Evolutionary conservation across 805 yeast species (phyloP).

Genomic region (Torulaspora franciscae): DNA sequence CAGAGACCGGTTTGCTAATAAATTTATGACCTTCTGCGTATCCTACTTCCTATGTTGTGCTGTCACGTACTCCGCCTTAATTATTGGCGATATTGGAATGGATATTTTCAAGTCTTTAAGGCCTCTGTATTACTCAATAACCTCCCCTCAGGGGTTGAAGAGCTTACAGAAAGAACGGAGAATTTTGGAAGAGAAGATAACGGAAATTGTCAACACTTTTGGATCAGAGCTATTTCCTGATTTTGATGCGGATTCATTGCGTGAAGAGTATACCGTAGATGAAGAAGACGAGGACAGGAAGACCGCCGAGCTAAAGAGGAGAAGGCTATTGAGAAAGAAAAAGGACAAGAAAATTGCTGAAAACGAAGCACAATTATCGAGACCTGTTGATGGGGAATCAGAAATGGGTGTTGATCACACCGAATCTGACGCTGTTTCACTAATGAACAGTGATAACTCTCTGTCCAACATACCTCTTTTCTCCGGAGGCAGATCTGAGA

Average conservation of each 20-base stretch:
- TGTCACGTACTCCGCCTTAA: constrained; percentile 84
- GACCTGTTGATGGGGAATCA: constrained; percentile 6
- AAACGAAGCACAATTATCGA: constrained; percentile 9
- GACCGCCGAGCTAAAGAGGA: constrained; percentile 37
- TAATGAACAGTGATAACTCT: constrained; percentile 36
- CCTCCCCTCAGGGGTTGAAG: constrained; percentile 50
- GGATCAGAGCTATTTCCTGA: constrained; percentile 89
- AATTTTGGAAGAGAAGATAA: constrained; percentile 64
- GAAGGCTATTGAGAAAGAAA: constrained; percentile 33
- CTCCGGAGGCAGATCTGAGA: constrained; percentile 30
- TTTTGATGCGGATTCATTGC: constrained; percentile 47
- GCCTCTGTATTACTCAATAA: constrained; percentile 67
- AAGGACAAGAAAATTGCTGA: constrained; percentile 17
- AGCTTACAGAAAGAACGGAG: constrained; percentile 59
- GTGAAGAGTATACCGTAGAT: constrained; percentile 21
- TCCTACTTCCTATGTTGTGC: constrained; percentile 61
- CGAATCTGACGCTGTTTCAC: constrained; percentile 45
- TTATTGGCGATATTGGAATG: constrained; percentile 90
- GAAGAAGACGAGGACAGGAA: constrained; percentile 37
- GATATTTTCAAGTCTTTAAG: constrained; percentile 78
- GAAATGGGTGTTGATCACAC: constrained; percentile 34
- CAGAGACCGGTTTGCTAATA: constrained; percentile 35
- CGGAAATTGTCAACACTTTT: constrained; percentile 68
- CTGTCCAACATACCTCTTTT: constrained; percentile 40
- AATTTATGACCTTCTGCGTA: constrained; percentile 42